A percentile compares a stretch with the other conserved stretches of the same genome.
Conservation (phyloP, 140 eudicot species). For the Erigeron philadelphicus region DNA sequence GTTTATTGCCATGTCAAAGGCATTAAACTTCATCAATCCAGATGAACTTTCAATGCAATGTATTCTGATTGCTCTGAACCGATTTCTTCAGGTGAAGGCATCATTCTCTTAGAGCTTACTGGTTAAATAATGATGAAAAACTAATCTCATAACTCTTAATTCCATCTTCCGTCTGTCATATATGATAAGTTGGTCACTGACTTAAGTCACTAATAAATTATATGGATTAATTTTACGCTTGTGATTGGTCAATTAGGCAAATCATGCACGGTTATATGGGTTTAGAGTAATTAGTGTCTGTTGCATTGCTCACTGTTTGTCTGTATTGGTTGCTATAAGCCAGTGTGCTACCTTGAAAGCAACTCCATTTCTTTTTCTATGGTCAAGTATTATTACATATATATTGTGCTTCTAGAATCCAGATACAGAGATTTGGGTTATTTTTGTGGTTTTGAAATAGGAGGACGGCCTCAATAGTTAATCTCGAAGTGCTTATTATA, state of each 20-base stretch:
- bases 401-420: background rate
- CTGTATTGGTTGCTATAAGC: background rate
- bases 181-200: background rate
- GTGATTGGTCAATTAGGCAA: background rate
- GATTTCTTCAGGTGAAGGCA: constrained; percentile 77
- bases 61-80: constrained; percentile 90
- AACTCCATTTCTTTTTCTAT: background rate
- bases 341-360: background rate
- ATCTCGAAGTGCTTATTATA: background rate
- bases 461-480: background rate
- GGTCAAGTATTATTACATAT: background rate
- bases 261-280: background rate
- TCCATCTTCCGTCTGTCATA: constrained; percentile 13
- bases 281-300: background rate
- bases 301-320: background rate
- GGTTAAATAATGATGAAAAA: background rate
- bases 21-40: constrained; percentile 95
- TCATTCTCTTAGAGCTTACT: constrained; percentile 14
- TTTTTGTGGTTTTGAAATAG: background rate
- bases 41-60: constrained; percentile 99
- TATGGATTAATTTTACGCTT: background rate
- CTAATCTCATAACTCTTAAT: background rate
- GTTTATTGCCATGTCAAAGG: constrained; percentile 99
- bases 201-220: background rate
- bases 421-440: constrained; percentile 2